phyloP scores from a whole-genome alignment of 2,329 filamentous ascomycete genomes.

The Dactylellina drechsleri region DNA sequence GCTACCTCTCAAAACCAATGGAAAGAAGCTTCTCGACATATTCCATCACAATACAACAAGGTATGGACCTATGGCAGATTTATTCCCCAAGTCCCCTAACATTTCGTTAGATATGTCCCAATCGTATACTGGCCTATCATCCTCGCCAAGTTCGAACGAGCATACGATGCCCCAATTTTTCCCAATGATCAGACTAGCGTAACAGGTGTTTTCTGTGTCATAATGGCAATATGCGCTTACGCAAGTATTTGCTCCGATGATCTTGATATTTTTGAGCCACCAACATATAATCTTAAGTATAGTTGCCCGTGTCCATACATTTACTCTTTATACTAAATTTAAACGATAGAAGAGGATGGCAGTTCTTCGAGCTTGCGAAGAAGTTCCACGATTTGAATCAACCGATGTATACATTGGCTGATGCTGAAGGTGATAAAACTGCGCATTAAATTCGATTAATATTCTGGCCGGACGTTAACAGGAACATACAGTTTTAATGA shows the following conservation, averaged over 20 bases:
- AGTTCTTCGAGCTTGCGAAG: constrained; percentile 57
- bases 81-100: background rate
- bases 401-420: constrained; percentile 57
- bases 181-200: constrained; percentile 31
- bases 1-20: constrained; percentile 25
- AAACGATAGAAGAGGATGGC: constrained; percentile 56
- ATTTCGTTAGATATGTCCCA: constrained; percentile 22
- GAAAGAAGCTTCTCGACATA: constrained; percentile 47
- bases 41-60: constrained; percentile 46
- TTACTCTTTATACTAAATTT: constrained; percentile 8
- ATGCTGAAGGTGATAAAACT: constrained; percentile 56
- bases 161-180: constrained; percentile 51
- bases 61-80: constrained; percentile 10
- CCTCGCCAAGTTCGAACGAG: constrained; percentile 42
- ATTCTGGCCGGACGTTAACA: background rate
- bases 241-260: constrained; percentile 43
- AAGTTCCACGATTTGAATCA: constrained; percentile 58
- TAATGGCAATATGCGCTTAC: constrained; percentile 47
- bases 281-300: constrained; percentile 38
- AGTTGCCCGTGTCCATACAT: background rate
- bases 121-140: constrained; percentile 53
- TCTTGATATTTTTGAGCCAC: constrained; percentile 35
- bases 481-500: constrained; percentile 53
- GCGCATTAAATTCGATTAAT: constrained; percentile 18
- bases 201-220: constrained; percentile 41